A percentile compares a stretch with the other conserved stretches of the same genome.
These are phyloP conservation scores for Nigrograna mackinnonii DNA, from an alignment of 2,329 filamentous ascomycete genomes.

Conservation along the genomic window DNA sequence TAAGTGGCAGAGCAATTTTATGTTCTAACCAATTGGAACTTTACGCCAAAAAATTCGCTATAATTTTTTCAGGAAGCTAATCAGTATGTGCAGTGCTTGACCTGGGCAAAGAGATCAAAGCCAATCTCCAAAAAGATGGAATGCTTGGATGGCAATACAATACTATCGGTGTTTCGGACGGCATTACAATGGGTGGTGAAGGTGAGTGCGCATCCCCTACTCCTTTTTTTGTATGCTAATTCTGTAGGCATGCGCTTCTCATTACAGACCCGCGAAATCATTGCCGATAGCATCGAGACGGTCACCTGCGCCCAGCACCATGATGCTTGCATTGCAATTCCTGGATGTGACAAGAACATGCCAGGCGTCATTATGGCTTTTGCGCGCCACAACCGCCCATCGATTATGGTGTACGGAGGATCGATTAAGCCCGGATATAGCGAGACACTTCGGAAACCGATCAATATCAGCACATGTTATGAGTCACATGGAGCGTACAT, in stretches of 20 bases:
- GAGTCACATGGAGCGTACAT: conserved; percentile 83
- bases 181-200: conserved; percentile 93
- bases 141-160: conserved; percentile 97
- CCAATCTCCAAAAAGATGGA: conserved; percentile 74
- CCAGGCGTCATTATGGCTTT: conserved; percentile 90
- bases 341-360: conserved; percentile 98
- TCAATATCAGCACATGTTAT: conserved; percentile 89
- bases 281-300: conserved; percentile 92
- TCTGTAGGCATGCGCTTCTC: conserved; percentile 85
- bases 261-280: conserved; percentile 86
- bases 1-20: no score
- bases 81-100: conserved; percentile 78
- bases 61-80: no score
- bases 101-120: conserved; percentile 85
- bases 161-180: conserved; percentile 86
- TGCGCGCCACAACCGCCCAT: conserved; percentile 87
- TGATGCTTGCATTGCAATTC: conserved; percentile 90
- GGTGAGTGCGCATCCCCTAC: conserved; percentile 51
- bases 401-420: conserved; percentile 94
- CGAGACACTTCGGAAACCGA: conserved; percentile 70
- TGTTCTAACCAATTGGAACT: no score
- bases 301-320: conserved; percentile 91
- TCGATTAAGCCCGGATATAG: conserved; percentile 89
- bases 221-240: background rate
- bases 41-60: no score